phyloP scores from a whole-genome alignment of 202 grass and related monocot genomes.

The Dendrocalamus latiflorus region DNA sequence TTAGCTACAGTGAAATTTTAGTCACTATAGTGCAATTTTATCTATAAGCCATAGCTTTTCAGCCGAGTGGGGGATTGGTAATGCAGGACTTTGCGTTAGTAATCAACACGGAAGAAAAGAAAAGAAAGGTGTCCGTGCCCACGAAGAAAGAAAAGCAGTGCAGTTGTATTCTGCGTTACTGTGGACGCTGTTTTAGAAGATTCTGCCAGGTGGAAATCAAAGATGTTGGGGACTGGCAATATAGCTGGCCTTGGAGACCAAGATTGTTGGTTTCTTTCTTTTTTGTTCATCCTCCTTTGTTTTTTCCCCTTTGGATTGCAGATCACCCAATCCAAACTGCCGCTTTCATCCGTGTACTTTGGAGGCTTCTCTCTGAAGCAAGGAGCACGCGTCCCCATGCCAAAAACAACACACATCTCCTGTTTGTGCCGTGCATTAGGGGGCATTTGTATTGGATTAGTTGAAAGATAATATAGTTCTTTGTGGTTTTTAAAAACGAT shows the following conservation, averaged over 20 bases:
- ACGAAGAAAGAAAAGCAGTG: constrained; percentile 8
- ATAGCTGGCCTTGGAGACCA: neutral
- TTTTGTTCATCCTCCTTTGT: neutral
- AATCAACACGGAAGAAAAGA: neutral
- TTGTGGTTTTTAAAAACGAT: too few species aligned
- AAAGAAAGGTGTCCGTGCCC: constrained; percentile 6
- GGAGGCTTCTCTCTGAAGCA: constrained; percentile 39
- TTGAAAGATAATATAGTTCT: too few species aligned
- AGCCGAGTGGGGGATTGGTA: too few species aligned
- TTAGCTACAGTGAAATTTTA: too few species aligned
- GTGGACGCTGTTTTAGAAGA: constrained; percentile 20
- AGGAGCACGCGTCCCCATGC: constrained; percentile 28
- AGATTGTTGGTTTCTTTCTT: neutral
- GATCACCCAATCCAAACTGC: neutral
- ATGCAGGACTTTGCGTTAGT: neutral
- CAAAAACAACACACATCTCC: neutral
- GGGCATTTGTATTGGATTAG: too few species aligned
- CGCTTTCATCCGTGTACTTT: constrained; percentile 27
- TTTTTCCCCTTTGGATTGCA: neutral
- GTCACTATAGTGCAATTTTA: too few species aligned
- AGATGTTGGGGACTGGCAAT: neutral
- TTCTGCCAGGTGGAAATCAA: constrained; percentile 29
- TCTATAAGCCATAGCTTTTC: too few species aligned
- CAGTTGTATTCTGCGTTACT: neutral
- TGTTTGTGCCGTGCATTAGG: neutral